phyloP scores from a whole-genome alignment of 1,284 basidiomycete species.

The Pisolithus thermaeus region DNA sequence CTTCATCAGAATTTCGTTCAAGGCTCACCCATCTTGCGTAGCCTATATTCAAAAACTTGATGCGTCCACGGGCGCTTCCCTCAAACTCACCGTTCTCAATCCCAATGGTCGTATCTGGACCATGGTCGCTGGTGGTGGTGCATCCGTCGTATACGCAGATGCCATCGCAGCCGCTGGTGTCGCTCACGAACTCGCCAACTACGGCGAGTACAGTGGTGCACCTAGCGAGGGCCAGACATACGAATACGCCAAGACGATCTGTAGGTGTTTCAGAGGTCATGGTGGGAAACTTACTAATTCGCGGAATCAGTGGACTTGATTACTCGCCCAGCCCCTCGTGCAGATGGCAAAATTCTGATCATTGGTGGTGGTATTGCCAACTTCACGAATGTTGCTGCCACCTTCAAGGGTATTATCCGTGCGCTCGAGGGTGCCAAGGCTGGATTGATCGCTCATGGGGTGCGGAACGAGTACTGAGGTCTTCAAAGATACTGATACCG shows the following conservation, averaged over 20 bases:
- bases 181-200: slow-evolving; percentile 97
- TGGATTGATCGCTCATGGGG: slow-evolving; percentile 69
- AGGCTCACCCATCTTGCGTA: slow-evolving; percentile 5
- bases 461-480: slow-evolving; percentile 5
- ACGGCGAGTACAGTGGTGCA: slow-evolving; percentile 99
- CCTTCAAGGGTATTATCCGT: slow-evolving; percentile 99
- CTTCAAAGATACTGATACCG: not conserved
- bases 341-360: slow-evolving; percentile 96
- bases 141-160: slow-evolving; percentile 86
- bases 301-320: slow-evolving; percentile 75
- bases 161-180: slow-evolving; percentile 97
- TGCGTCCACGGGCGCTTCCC: slow-evolving; percentile 93
- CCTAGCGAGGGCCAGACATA: slow-evolving; percentile 98
- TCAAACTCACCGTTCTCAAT: slow-evolving; percentile 97
- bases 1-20: not conserved
- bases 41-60: slow-evolving; percentile 99
- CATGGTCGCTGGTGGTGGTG: slow-evolving; percentile 95
- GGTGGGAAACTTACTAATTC: not conserved
- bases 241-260: slow-evolving; percentile 98
- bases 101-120: slow-evolving; percentile 96
- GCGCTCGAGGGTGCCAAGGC: slow-evolving; percentile 93
- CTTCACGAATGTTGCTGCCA: slow-evolving; percentile 99
- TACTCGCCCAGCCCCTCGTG: slow-evolving; percentile 80
- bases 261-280: slow-evolving; percentile 37
- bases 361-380: slow-evolving; percentile 99